Base-by-base conservation (phyloP, 2,329 filamentous ascomycete species). In the Nothophaeocryptopus gaeumannii region DNA sequence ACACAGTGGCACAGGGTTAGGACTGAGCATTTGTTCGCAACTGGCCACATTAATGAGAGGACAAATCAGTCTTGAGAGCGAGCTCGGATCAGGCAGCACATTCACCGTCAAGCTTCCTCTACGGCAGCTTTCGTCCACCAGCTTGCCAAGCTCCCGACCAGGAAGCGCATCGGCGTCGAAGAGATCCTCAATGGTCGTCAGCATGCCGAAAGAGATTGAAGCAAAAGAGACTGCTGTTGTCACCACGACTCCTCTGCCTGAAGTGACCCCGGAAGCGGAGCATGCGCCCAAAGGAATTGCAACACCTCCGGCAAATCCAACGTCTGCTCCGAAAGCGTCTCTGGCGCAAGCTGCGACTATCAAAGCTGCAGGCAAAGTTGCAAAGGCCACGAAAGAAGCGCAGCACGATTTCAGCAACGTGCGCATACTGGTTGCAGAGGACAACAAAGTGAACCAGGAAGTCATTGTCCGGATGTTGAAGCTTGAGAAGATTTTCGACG, bases 21-120 rank as follows among this genome's bases (percentile, higher is more conserved):
- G 91, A 1, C 70, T 96, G 46, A 92, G 87, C 63, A 96, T 96
- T 61, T 95, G 89, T 70, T 85, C 88, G 14, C 91, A 96, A 67
- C 74, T 96, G 30, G 88, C 89, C 4, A 82, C 76, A 11, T 73
- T 96, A 12, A 95, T 96, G 89, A 84, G 84, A 42, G 91, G 91
- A 8, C 80, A 74, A 1, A 88, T 96, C 45, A 75, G 75, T 2
- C 73, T 96, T 33, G 79, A 78, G 54, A 95, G 89, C 63, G 80
- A 82, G 5, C 74, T 86, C 10, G 87, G 85, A 0, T 78, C 83
- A 10, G 90, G 91, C 11, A 89, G 88, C 33, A 86, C 82, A 0
- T 96, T 96, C 62, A 91, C 78, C 1, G 84, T 96, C 80, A 79
- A 80, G 15, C 87, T 96, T 20, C 91, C 91, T 3, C 74, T 96